A percentile compares a stretch with the other conserved stretches of the same genome.
Conservation (phyloP, 192 early-diverging fungal genomes). For the Backusella tarrabulga region DNA sequence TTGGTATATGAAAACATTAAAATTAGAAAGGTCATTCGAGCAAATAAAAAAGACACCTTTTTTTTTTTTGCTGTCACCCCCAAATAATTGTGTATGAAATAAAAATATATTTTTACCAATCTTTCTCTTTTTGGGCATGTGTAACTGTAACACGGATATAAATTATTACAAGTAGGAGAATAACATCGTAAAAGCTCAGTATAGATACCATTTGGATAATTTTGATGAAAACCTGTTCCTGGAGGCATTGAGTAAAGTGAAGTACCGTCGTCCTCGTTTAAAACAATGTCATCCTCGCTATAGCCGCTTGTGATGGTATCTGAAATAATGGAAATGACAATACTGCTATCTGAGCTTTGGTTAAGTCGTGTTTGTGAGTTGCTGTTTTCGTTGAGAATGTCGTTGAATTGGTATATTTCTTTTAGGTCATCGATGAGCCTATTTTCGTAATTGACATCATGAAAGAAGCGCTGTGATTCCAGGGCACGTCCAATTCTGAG, state of each 20-base stretch:
- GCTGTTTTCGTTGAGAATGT: background rate
- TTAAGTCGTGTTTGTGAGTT: background rate
- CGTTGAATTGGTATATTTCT: constrained; percentile 79
- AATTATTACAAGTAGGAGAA: constrained; percentile 81
- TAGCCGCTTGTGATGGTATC: background rate
- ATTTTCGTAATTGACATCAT: constrained; percentile 86
- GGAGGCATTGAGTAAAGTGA: background rate
- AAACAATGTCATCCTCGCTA: background rate
- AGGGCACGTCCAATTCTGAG: constrained; percentile 84
- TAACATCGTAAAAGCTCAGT: constrained; percentile 89
- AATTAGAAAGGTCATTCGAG: background rate
- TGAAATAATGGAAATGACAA: background rate
- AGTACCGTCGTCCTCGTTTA: background rate
- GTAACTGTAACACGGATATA: constrained; percentile 84
- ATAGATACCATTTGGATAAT: constrained; percentile 66
- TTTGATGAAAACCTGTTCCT: background rate
- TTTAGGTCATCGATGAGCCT: constrained; percentile 75
- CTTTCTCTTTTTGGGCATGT: constrained; percentile 66
- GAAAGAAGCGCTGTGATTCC: constrained; percentile 85
- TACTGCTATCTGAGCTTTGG: background rate
- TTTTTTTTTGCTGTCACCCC: background rate
- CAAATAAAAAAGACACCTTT: background rate
- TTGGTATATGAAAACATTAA: background rate
- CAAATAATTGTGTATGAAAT: background rate
- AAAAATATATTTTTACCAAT: background rate